A percentile compares a stretch with the other conserved stretches of the same genome.
These are phyloP conservation scores for Syzygium syzygioides DNA, from an alignment of 441 rosid genomes.

Conservation along the genomic window DNA sequence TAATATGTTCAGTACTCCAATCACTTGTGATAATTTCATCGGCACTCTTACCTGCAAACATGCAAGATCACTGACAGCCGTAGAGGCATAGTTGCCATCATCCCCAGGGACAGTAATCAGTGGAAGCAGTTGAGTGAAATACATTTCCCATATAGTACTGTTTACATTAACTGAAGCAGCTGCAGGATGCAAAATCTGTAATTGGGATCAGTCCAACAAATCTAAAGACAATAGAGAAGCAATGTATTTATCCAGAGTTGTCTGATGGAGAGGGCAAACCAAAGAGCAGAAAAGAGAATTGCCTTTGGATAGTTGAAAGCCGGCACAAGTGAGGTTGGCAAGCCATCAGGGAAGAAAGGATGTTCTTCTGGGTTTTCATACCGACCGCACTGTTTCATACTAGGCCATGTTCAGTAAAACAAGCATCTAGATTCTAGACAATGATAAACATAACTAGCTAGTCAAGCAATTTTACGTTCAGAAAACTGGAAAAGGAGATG, in stretches of 20 bases:
- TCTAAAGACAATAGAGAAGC: not conserved
- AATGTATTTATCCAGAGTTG: not conserved
- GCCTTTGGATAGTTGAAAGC: constrained; percentile 41
- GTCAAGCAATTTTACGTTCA: not conserved
- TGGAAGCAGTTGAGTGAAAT: constrained; percentile 63
- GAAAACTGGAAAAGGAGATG: not conserved
- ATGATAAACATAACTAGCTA: not conserved
- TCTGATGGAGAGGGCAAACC: not conserved
- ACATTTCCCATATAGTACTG: constrained; percentile 57
- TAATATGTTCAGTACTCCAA: not conserved
- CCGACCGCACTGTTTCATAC: constrained; percentile 53
- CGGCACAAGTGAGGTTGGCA: constrained; percentile 40
- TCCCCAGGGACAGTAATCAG: constrained; percentile 56
- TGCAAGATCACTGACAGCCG: constrained; percentile 58
- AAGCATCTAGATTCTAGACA: not conserved
- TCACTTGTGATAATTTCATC: not conserved
- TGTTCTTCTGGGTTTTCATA: constrained; percentile 74
- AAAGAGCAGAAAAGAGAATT: constrained; percentile 5
- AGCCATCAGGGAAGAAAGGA: constrained; percentile 64
- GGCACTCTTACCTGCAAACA: constrained; percentile 55
- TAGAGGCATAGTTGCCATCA: constrained; percentile 69
- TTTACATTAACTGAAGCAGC: constrained; percentile 58
- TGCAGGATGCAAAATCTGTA: constrained; percentile 55
- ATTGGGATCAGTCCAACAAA: not conserved
- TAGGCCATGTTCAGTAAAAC: not conserved